Conservation (phyloP, 1,284 basidiomycete species). For the Puccinia triticina region DNA sequence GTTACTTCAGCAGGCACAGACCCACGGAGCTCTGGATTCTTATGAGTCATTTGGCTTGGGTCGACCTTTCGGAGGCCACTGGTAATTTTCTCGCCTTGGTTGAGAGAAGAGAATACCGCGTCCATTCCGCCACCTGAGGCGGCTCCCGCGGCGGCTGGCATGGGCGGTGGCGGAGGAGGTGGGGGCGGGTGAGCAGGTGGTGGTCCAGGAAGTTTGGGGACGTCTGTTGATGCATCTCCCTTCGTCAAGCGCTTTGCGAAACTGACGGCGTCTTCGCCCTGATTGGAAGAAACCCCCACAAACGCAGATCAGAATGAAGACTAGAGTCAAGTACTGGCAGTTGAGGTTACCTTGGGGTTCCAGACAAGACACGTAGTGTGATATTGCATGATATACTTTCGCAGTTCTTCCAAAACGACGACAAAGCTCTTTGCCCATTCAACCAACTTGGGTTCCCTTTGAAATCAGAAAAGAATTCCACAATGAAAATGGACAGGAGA, state of each 20-base stretch:
- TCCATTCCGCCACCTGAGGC: slow-evolving; percentile 67
- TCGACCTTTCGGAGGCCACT: slow-evolving; percentile 91
- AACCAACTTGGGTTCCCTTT: slow-evolving; percentile 80
- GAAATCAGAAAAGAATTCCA: slow-evolving; percentile 15
- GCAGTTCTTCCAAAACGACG: slow-evolving; percentile 74
- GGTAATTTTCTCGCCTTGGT: slow-evolving; percentile 86
- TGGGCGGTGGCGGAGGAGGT: slow-evolving; percentile 63
- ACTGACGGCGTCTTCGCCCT: slow-evolving; percentile 58
- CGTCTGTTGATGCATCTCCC: slow-evolving; percentile 19
- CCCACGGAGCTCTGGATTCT: slow-evolving; percentile 84
- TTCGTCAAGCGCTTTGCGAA: slow-evolving; percentile 45
- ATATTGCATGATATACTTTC: slow-evolving; percentile 81
- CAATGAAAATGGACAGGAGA: background rate
- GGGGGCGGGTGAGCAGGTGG: slow-evolving; percentile 66
- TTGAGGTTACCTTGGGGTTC: slow-evolving; percentile 74
- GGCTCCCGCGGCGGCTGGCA: slow-evolving; percentile 62
- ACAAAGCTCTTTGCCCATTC: slow-evolving; percentile 83
- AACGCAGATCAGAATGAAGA: slow-evolving; percentile 1
- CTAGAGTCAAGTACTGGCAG: background rate
- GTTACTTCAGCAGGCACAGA: slow-evolving; percentile 68
- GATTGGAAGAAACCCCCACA: background rate
- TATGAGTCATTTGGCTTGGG: slow-evolving; percentile 96
- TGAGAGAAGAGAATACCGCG: slow-evolving; percentile 90
- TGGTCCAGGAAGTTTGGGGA: slow-evolving; percentile 63
- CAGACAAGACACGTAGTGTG: slow-evolving; percentile 86